Evolutionary conservation across 2,329 filamentous ascomycete genomes (phyloP).

Genomic region (Nannizziopsis arthrosporioides): DNA sequence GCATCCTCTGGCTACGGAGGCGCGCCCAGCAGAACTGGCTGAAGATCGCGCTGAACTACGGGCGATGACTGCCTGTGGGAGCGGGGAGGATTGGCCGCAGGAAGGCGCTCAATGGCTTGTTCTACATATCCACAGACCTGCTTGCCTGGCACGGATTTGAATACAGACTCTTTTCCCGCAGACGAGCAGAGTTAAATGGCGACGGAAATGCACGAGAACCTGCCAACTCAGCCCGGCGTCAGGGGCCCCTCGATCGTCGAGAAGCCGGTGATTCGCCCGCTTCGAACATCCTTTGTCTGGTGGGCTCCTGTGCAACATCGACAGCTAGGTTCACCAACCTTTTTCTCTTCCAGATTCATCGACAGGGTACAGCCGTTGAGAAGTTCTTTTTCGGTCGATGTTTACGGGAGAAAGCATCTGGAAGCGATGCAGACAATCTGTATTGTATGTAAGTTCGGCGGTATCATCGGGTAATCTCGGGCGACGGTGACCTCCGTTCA

Average conservation of each 20-base stretch:
- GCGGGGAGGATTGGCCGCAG: too few species aligned
- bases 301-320: neutral
- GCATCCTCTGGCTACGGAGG: too few species aligned
- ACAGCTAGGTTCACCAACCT: neutral
- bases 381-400: too few species aligned
- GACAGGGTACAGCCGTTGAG: too few species aligned
- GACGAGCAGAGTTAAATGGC: neutral
- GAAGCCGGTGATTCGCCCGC: neutral
- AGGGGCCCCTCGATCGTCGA: neutral
- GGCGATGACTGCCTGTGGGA: too few species aligned
- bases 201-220: neutral
- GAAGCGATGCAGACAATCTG: too few species aligned
- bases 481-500: neutral
- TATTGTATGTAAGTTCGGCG: neutral
- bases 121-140: too few species aligned
- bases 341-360: neutral
- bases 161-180: neutral
- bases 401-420: too few species aligned
- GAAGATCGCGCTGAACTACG: too few species aligned
- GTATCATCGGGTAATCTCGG: slow-evolving; percentile 7
- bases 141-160: neutral
- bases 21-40: too few species aligned
- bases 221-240: slow-evolving; percentile 4
- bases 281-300: neutral
- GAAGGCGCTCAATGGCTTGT: too few species aligned